Base-by-base conservation (phyloP, 805 yeast species). In the Candida succiphila region DNA sequence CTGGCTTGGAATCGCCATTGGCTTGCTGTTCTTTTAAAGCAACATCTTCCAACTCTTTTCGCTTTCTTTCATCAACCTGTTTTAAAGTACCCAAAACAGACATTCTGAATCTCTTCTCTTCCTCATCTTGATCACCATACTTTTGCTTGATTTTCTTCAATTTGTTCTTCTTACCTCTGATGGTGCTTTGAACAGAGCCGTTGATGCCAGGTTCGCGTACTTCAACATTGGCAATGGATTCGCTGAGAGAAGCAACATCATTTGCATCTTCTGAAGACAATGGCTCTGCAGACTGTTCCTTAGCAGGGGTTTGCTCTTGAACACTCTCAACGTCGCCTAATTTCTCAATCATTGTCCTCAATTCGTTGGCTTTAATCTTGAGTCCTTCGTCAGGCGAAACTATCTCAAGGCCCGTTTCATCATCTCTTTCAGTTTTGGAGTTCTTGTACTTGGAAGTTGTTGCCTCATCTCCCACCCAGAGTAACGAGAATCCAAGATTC, bases 121-220 rank as follows among this genome's bases (percentile, higher is more conserved):
- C 92, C 33, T 85, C 96, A 52, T 89, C 97, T 57, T 89, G 97
- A 38, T 81, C 87, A 3, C 78, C 85, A 49, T 89, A 89, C 49
- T 88, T 89, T 39, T 72, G 67, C 27, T 79, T 79, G 36, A 86
- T 82, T 49, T 84, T 87, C 63, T 82, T 85, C 56, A 82, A 49
- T 50, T 87, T 87, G 26, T 82, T 80, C 49, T 80, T 85, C 56
- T 82, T 86, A 31, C 97, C 96, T 46, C 96, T 73, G 6, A 78
- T 76, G 25, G 62, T 67, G 14, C 63, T 65, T 16, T 56, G 56
- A 12, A 45, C 48, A 30, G 42, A 49, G 17, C 40, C 38, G 22
- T 38, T 43, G 10, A 51, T 38, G 6, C 36, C 36, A 10, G 48
- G 48, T 4, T 37, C 27, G 14, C 17, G 33, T 8, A 38, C 25